These are phyloP conservation scores for Xylariaceae sp. DNA, from an alignment of 2,329 filamentous ascomycete genomes.

Conservation along the genomic window DNA sequence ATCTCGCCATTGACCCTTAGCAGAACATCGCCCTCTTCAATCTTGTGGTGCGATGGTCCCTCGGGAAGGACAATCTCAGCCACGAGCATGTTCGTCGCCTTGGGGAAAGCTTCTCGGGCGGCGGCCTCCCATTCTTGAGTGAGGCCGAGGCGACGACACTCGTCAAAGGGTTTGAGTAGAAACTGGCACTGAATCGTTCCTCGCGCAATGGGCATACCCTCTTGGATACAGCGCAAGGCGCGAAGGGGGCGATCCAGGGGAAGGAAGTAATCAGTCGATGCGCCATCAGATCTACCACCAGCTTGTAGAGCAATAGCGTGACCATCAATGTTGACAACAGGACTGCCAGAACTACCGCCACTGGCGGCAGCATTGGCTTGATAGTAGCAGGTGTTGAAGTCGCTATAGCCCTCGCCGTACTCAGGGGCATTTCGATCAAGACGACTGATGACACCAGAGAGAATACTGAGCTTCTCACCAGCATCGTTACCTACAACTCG, in stretches of 20 bases:
- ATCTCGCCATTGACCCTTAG: slow-evolving; percentile 91
- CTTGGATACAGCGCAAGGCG: slow-evolving; percentile 79
- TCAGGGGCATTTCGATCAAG: slow-evolving; percentile 95
- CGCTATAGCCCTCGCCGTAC: slow-evolving; percentile 95
- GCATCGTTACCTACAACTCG: slow-evolving; percentile 97
- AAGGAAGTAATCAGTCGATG: slow-evolving; percentile 95
- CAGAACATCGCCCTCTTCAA: slow-evolving; percentile 91
- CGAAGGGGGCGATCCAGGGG: slow-evolving; percentile 85
- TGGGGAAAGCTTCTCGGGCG: slow-evolving; percentile 76
- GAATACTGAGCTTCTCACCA: slow-evolving; percentile 94
- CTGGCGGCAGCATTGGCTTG: slow-evolving; percentile 96
- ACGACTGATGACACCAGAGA: slow-evolving; percentile 94
- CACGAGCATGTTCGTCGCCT: slow-evolving; percentile 94
- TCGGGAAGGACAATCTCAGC: slow-evolving; percentile 91
- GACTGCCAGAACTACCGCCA: slow-evolving; percentile 95
- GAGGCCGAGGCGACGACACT: slow-evolving; percentile 84
- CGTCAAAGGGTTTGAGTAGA: slow-evolving; percentile 94
- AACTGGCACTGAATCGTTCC: slow-evolving; percentile 99
- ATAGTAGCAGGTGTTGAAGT: slow-evolving; percentile 95
- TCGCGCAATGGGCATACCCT: slow-evolving; percentile 68
- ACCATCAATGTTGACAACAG: slow-evolving; percentile 92
- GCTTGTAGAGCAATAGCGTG: slow-evolving; percentile 89
- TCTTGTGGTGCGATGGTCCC: slow-evolving; percentile 78
- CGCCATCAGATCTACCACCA: slow-evolving; percentile 87
- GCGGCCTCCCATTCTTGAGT: slow-evolving; percentile 80